Evolutionary conservation across 1,284 basidiomycete genomes (phyloP).

Genomic region (Cutaneotrichosporon sp.): DNA sequence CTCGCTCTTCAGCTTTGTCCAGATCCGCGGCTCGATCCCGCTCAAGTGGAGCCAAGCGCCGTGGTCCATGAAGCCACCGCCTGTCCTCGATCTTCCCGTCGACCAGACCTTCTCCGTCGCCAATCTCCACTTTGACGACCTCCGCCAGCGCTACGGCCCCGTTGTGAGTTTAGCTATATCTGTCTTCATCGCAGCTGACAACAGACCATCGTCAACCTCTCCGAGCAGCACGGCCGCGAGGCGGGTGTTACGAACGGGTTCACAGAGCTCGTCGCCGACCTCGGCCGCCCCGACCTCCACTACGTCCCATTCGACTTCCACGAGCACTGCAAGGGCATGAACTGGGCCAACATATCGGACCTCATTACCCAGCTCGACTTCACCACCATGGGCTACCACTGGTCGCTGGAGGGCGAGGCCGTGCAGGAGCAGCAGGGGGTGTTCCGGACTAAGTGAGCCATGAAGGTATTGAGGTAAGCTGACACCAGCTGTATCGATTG

Average conservation of each 20-base stretch:
- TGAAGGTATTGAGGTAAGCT: no score
- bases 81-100: conserved; percentile 73
- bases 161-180: conserved; percentile 58
- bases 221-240: conserved; percentile 89
- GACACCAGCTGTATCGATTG: conserved; percentile 86
- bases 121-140: conserved; percentile 71
- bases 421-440: conserved; percentile 81
- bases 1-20: conserved; percentile 83
- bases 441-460: conserved; percentile 61
- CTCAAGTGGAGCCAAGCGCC: conserved; percentile 78
- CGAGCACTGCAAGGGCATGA: conserved; percentile 62
- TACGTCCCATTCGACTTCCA: conserved; percentile 82
- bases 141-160: conserved; percentile 70
- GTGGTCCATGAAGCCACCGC: conserved; percentile 82
- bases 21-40: conserved; percentile 87
- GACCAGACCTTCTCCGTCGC: conserved; percentile 72
- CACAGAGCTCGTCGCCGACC: conserved; percentile 65
- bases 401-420: conserved; percentile 71
- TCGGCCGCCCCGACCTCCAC: conserved; percentile 65
- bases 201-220: conserved; percentile 81
- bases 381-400: conserved; percentile 80
- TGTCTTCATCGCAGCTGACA: conserved; percentile 10
- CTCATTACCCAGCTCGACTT: conserved; percentile 75
- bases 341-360: conserved; percentile 83
- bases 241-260: conserved; percentile 76